Conservation (phyloP, 2,329 filamentous ascomycete genomes). For the Helotiales sp. region DNA sequence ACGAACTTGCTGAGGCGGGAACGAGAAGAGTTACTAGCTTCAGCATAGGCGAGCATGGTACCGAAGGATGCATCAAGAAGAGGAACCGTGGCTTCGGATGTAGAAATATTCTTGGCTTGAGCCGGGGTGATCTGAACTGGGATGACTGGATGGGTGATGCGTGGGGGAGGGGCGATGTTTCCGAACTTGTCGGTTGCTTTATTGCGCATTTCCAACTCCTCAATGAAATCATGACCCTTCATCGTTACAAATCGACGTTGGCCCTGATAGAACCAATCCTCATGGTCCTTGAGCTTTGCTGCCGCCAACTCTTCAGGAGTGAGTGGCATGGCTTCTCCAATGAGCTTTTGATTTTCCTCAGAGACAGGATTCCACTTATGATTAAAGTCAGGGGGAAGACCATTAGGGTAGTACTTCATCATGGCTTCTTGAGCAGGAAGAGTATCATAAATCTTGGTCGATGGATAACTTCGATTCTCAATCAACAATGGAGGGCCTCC, state of each 20-base stretch:
- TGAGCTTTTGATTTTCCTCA: constrained; percentile 19
- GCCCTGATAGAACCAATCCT: constrained; percentile 40
- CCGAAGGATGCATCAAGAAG: constrained; percentile 38
- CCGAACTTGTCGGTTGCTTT: constrained; percentile 20
- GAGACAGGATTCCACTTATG: constrained; percentile 29
- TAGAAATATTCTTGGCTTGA: constrained; percentile 35
- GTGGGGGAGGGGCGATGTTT: constrained; percentile 31
- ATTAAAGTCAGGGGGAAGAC: constrained; percentile 36
- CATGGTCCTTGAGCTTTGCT: constrained; percentile 24
- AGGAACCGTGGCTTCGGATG: constrained; percentile 32
- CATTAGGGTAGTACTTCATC: constrained; percentile 40
- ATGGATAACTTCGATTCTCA: constrained; percentile 16
- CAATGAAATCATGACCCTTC: constrained; percentile 32
- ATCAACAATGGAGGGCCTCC: not conserved
- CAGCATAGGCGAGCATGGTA: constrained; percentile 36
- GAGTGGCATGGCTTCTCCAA: constrained; percentile 18
- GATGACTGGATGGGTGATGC: constrained; percentile 17
- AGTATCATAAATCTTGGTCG: constrained; percentile 35
- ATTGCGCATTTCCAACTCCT: constrained; percentile 6
- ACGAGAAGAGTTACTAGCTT: constrained; percentile 26
- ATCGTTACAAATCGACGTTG: constrained; percentile 37
- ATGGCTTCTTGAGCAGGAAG: constrained; percentile 30
- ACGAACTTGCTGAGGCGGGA: constrained; percentile 33
- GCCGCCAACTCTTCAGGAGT: constrained; percentile 18
- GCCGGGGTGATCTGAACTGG: constrained; percentile 29